Evolutionary conservation across 1,284 basidiomycete genomes (phyloP).

Genomic region (Moesziomyces aphidis): DNA sequence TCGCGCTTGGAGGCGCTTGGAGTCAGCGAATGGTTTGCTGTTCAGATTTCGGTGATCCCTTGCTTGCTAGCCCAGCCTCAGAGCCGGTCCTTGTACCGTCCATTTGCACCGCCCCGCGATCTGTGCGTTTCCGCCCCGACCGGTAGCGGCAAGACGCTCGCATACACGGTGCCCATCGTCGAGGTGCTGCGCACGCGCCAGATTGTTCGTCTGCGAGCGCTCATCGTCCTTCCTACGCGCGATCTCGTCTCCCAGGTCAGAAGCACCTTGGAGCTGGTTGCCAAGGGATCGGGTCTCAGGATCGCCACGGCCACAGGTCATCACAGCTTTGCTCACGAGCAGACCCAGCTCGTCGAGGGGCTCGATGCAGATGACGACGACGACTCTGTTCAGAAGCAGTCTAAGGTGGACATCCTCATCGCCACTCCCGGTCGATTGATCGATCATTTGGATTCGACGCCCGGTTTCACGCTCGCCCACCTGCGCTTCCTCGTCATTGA

Average conservation of each 20-base stretch:
- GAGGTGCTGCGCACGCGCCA: conserved; percentile 70
- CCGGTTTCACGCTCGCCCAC: conserved; percentile 90
- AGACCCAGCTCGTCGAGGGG: conserved; percentile 48
- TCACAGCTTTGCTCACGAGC: conserved; percentile 66
- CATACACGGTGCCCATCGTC: conserved; percentile 91
- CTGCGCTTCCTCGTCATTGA: conserved; percentile 96
- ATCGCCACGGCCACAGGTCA: conserved; percentile 71
- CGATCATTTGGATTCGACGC: conserved; percentile 87
- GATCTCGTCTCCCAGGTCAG: conserved; percentile 94
- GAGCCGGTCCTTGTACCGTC: conserved; percentile 74
- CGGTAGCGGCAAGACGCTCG: conserved; percentile 95
- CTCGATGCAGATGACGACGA: conserved; percentile 6
- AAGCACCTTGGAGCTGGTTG: conserved; percentile 82
- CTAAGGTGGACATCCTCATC: conserved; percentile 86
- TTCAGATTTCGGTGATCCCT: conserved; percentile 85
- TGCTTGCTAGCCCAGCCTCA: conserved; percentile 74
- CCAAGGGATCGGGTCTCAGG: conserved; percentile 85
- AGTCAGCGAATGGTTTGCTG: conserved; percentile 69
- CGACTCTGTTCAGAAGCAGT: conserved; percentile 8
- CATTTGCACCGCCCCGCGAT: conserved; percentile 80
- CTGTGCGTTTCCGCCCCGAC: conserved; percentile 97
- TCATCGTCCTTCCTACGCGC: conserved; percentile 91
- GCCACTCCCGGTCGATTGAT: conserved; percentile 95
- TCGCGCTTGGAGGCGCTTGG: conserved; percentile 53
- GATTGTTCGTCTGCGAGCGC: conserved; percentile 79